Conservation (phyloP, 2,329 filamentous ascomycete genomes). For the Ophiognomonia clavigignenti-juglandacearum region DNA sequence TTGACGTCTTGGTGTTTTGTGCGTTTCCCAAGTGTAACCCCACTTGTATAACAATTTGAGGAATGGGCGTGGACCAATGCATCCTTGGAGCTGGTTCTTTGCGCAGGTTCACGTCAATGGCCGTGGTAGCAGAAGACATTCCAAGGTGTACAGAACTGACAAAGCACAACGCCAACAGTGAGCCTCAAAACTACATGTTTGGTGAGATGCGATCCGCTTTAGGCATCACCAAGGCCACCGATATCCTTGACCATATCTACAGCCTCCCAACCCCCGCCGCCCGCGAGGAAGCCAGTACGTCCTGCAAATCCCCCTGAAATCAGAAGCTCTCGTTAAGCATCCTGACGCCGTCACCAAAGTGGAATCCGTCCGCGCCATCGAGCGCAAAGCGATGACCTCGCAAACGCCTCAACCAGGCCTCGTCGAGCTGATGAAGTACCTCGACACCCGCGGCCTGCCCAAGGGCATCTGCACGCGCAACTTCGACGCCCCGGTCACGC, state of each 20-base stretch:
- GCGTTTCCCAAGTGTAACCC: no score
- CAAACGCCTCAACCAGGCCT: conserved; percentile 84
- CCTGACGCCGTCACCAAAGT: no score
- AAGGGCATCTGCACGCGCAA: conserved; percentile 94
- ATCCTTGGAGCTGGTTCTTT: no score
- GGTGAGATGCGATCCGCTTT: conserved; percentile 74
- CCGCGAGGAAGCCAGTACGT: conserved; percentile 61
- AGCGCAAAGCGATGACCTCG: conserved; percentile 71
- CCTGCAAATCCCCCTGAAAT: no score
- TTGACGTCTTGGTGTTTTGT: no score
- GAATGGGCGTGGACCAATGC: no score
- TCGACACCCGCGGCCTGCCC: conserved; percentile 60
- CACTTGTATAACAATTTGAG: no score
- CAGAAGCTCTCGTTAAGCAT: no score
- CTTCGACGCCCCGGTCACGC: conserved; percentile 74
- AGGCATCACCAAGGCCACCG: conserved; percentile 63
- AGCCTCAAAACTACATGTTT: conserved; percentile 97
- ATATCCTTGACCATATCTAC: conserved; percentile 89
- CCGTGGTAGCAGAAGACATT: no score
- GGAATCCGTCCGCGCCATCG: conserved; percentile 71
- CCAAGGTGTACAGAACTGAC: background rate
- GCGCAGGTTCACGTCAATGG: no score
- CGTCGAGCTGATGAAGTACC: conserved; percentile 71
- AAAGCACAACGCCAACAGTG: conserved; percentile 40
- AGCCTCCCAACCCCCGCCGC: conserved; percentile 55